Base-by-base conservation (phyloP, 2,329 filamentous ascomycete genomes). In the Ceratocystis ficicola region DNA sequence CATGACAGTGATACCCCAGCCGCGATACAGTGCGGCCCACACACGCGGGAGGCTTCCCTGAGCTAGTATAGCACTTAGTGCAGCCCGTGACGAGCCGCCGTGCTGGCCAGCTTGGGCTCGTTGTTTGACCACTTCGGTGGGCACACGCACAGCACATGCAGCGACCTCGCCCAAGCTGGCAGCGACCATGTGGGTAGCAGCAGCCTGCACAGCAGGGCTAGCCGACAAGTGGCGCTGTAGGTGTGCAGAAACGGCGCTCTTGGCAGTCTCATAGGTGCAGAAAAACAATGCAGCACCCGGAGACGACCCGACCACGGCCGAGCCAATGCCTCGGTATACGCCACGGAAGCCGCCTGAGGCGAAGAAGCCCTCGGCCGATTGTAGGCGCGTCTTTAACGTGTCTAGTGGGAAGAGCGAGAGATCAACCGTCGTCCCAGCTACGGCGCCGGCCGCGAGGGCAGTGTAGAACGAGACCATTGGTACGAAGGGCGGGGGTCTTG, bases 241-340 rank as follows among this genome's bases (percentile, higher is more conserved):
- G 69, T 69, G 70, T 44, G 66, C 64, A 5, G 62, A 64, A 69
- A 69, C 73, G 69, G 68, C 72, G 69, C 69, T 73, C 69, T 66
- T 65, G 41, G 28, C n/a, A 64, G 82, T 80, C 77, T 96, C 92
- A 79, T 96, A 96, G 64, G 90, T 94, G 74, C 90, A 88, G 83
- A 99, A 99, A 84, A 99, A 99, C 73, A 96, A 89, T 55, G 94
- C 93, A 1, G 95, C 94, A 66, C 91, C 90, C 0, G 94, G 94
- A 0, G 94, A 93, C 60, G 90, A 95, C 36, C 95, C 94, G 67
- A 96, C 86, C 63, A 97, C 80, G 0, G 92, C 91, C 67, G 86
- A 90, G 62, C 93, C 94, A 17, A 99, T 85, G 73, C 94, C 94
- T 59, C 89, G 87, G 79, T 99, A 99, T 71, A 97, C 90, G 68